Base-by-base conservation (phyloP, 148 eudicot species). In the Silene latifolia region DNA sequence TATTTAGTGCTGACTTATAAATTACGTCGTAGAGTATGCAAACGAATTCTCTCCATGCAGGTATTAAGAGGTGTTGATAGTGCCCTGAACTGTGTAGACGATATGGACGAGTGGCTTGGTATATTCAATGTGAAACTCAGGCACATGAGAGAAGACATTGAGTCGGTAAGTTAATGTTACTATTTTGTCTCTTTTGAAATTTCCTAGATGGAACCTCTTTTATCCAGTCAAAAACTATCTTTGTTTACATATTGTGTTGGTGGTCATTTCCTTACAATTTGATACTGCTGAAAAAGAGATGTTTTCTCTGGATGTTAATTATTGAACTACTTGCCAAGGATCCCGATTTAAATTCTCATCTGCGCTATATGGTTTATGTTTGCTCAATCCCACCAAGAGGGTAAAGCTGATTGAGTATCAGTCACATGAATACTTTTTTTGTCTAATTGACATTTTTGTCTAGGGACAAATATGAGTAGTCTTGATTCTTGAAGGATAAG, bases 131-230 rank as follows among this genome's bases (percentile, higher is more conserved):
- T 92, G 70, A 94, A 94, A 85, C 92, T 94, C 56, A 83, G 98
- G 77, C 97, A 94, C 88, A 94, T 94, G 98, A 86, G 98, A 79
- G 97, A 94, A 78, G 98, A 94, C 82, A 92, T 94, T 77, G 97
- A 94, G 74, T 94, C 97, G 86, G 98, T 94, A 87, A 60, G 86
- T 76, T 44, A 44, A 80, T 23, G 69, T 35, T 57, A 32, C 71
- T 59, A 44, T 68, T 9, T 19, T 7, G n/a, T 25, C 13, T 35
- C 39, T 69, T 69, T 29, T 77, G 27, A 39, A 51, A 24, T 44
- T 51, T 11, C 8, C 27, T 3, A 7, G 7, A 24, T 21, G 12
- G 9, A 4, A 19, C 3, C 19, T 51, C 56, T 51, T 51, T 51
- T 51, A 51, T 51, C 56, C 14, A 12, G 18, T 51, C 56, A 13